Evolutionary conservation across 768 basidiomycete species (phyloP).

Genomic region (Amanita rubescens): DNA sequence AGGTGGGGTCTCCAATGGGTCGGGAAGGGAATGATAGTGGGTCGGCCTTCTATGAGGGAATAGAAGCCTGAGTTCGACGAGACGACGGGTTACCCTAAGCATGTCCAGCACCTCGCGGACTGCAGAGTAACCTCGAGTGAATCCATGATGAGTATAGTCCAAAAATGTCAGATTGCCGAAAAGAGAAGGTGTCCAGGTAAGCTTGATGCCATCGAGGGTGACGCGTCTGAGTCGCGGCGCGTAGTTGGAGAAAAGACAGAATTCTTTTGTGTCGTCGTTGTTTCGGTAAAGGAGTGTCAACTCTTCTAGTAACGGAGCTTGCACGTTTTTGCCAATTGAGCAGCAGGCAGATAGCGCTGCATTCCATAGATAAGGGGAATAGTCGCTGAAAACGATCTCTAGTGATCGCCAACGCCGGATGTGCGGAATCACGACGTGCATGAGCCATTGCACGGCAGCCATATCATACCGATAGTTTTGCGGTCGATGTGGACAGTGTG

Average conservation of each 20-base stretch:
- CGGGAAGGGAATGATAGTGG: constrained; percentile 8
- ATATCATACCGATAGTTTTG: constrained; percentile 31
- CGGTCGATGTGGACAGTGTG: constrained; percentile 17
- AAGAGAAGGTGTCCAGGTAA: constrained; percentile 55
- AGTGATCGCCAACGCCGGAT: constrained; percentile 57
- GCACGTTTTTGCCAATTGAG: constrained; percentile 23
- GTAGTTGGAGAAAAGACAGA: constrained; percentile 52
- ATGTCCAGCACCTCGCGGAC: constrained; percentile 52
- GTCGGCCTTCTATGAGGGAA: constrained; percentile 36
- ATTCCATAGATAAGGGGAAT: constrained; percentile 62
- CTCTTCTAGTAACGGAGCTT: constrained; percentile 42
- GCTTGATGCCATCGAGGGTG: constrained; percentile 56
- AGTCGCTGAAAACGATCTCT: constrained; percentile 44
- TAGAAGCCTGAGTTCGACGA: constrained; percentile 48
- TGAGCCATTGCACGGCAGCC: constrained; percentile 49
- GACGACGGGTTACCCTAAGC: constrained; percentile 42
- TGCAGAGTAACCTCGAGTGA: constrained; percentile 49
- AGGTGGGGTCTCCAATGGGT: constrained; percentile 17
- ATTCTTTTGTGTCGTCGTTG: constrained; percentile 68
- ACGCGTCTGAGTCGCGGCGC: constrained; percentile 49
- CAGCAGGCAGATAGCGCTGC: constrained; percentile 53
- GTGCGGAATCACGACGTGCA: constrained; percentile 48
- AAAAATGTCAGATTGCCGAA: constrained; percentile 55
- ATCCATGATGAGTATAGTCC: constrained; percentile 69
- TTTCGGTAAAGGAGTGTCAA: constrained; percentile 50